Conservation (phyloP, 768 basidiomycete species). For the Artomyces pyxidatus region DNA sequence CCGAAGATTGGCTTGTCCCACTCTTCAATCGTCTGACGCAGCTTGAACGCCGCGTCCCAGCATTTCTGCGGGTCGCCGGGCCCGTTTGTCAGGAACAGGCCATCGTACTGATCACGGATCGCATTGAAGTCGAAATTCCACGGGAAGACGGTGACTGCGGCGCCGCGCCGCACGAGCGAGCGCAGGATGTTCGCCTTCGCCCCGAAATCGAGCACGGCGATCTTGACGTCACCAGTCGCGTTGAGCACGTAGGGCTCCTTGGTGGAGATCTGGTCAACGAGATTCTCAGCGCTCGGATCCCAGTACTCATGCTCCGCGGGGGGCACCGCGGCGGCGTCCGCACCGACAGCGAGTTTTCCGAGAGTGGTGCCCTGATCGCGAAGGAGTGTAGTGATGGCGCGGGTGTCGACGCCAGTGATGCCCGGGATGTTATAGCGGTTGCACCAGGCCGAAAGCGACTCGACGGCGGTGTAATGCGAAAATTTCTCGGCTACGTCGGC, state of each 20-base stretch:
- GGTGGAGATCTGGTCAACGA: slow-evolving; percentile 91
- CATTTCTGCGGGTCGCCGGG: slow-evolving; percentile 92
- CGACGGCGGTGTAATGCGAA: slow-evolving; percentile 91
- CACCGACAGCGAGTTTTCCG: slow-evolving; percentile 80
- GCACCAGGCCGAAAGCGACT: slow-evolving; percentile 93
- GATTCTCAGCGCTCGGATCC: slow-evolving; percentile 89
- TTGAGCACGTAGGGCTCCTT: slow-evolving; percentile 80
- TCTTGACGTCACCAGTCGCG: slow-evolving; percentile 76
- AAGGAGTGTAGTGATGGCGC: slow-evolving; percentile 87
- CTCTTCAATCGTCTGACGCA: slow-evolving; percentile 75
- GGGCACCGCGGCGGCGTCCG: slow-evolving; percentile 49
- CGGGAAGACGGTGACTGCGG: slow-evolving; percentile 89
- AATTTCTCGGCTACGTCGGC: slow-evolving; percentile 92
- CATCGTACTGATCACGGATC: slow-evolving; percentile 85
- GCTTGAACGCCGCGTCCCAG: slow-evolving; percentile 72
- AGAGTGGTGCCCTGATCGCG: slow-evolving; percentile 97
- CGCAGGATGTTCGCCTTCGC: slow-evolving; percentile 97
- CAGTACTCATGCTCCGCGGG: slow-evolving; percentile 74
- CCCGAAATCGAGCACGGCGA: slow-evolving; percentile 96
- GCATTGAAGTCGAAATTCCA: slow-evolving; percentile 98
- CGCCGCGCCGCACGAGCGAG: slow-evolving; percentile 83
- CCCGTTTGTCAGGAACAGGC: slow-evolving; percentile 93
- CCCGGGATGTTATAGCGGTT: slow-evolving; percentile 82
- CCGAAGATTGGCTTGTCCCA: slow-evolving; percentile 96
- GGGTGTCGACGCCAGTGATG: slow-evolving; percentile 95